A percentile compares a stretch with the other conserved stretches of the same genome.
phyloP scores from a whole-genome alignment of 768 basidiomycete species.

The Gymnopilus junonius region DNA sequence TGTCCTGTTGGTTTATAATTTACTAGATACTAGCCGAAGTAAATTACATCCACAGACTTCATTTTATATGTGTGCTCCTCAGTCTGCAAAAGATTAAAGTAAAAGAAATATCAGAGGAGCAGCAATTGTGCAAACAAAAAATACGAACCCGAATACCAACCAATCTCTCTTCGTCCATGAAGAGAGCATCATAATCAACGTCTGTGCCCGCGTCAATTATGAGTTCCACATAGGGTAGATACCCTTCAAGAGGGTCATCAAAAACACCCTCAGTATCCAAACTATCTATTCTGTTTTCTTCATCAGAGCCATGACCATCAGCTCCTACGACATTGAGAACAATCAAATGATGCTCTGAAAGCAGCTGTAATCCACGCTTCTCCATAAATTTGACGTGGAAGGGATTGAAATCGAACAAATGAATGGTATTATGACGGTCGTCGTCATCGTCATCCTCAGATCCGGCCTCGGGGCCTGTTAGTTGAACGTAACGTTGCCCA shows the following conservation, averaged over 20 bases:
- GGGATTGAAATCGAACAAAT: neutral
- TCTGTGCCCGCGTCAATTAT: neutral
- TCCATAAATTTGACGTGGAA: neutral
- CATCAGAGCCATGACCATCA: too few relatives aligned
- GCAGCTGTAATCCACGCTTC: neutral
- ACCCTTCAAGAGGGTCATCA: neutral
- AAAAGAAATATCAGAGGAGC: neutral
- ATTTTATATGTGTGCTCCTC: neutral
- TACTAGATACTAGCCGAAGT: neutral
- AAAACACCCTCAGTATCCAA: neutral
- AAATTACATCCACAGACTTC: neutral
- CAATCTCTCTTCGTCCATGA: neutral
- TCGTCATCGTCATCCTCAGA: too few relatives aligned
- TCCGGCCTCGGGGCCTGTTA: neutral
- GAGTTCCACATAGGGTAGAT: neutral
- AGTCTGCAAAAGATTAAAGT: too few relatives aligned
- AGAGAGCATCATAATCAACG: neutral
- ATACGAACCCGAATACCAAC: neutral
- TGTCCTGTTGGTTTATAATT: too few relatives aligned
- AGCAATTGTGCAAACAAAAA: neutral
- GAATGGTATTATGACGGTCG: neutral
- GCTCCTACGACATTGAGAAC: neutral
- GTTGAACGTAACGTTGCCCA: neutral
- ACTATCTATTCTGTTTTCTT: neutral
- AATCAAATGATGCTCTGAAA: neutral